These are phyloP conservation scores for Boletus sp. DNA, from an alignment of 768 basidiomycete species.

Conservation along the genomic window DNA sequence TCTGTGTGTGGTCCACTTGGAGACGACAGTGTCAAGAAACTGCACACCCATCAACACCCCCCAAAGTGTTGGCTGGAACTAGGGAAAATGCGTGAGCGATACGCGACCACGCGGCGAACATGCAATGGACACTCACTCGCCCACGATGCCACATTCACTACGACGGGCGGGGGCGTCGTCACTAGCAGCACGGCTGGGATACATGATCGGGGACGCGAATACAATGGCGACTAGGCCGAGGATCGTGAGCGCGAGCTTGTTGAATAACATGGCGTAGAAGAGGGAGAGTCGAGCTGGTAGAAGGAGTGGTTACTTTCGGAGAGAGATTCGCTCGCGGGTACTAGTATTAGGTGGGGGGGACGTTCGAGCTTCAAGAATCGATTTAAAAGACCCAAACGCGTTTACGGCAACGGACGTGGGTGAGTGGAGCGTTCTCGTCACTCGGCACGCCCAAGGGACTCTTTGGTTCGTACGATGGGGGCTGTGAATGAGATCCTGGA, in stretches of 20 bases:
- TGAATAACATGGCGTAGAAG: slow-evolving; percentile 6
- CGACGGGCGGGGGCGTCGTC: neutral
- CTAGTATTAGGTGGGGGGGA: too few species aligned
- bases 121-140: neutral
- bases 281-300: neutral
- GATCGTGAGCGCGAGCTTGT: slow-evolving; percentile 2
- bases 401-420: neutral
- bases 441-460: too few species aligned
- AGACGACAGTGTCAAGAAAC: neutral
- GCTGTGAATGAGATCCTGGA: too few species aligned
- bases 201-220: neutral
- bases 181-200: neutral
- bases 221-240: slow-evolving; percentile 1
- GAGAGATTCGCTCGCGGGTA: neutral
- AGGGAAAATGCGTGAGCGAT: neutral
- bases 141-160: neutral
- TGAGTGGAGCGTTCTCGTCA: too few species aligned
- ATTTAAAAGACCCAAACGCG: neutral
- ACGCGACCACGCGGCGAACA: neutral
- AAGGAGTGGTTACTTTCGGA: neutral
- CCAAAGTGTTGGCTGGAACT: neutral
- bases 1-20: neutral
- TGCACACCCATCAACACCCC: neutral
- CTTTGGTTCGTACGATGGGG: too few species aligned
- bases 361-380: neutral